Evolutionary conservation across 441 rosid species (phyloP), one percentile per base, ranked within the genome.

Genomic region (Omphalea diandra): DNA sequence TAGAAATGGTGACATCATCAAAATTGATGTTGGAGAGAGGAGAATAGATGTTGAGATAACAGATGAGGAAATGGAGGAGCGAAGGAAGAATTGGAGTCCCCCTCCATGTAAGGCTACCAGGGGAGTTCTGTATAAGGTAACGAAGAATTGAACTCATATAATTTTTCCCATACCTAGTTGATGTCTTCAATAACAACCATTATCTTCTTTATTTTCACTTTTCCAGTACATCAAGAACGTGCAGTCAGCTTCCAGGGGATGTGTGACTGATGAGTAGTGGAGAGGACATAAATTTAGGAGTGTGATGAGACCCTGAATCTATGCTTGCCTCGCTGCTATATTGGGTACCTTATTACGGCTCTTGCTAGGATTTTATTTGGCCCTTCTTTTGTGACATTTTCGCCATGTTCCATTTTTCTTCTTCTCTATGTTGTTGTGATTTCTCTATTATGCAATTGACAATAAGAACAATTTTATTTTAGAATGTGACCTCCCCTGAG

Each of bases 191-290:
- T 63, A 10, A 52, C 27, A 0, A 14, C 54, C 38, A 7, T 70
- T 43, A 10, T 69, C 12, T 56, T 63, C 12, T 58, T 60, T 43
- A 29, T 74, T 75, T n/a, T 35, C 3, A 35, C 38, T 35, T 35
- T 40, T 71, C 50, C 89, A 95, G 99, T 95, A 95, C 87, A 90
- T 95, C 80, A 95, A 90, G 91, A 90, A 81, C 1, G 99, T 94
- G 68, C 85, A 89, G 62, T 79, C 98, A 0, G 97, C 99, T 69
- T 87, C 99, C 22, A 57, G 60, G 63, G 99, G 98, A 67, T 95
- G 99, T 7, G 99, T 95, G 62, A 92, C 98, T 0, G 99, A 95
- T 65, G 98, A 95, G 79, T 92, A 85, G 77, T 14, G 50, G 11
- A 27, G 67, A 33, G 32, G 59, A 29, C 50, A 27, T 32, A 15